Conservation (phyloP, 108 stramenopile species). For the Fragilaria crotonensis region DNA sequence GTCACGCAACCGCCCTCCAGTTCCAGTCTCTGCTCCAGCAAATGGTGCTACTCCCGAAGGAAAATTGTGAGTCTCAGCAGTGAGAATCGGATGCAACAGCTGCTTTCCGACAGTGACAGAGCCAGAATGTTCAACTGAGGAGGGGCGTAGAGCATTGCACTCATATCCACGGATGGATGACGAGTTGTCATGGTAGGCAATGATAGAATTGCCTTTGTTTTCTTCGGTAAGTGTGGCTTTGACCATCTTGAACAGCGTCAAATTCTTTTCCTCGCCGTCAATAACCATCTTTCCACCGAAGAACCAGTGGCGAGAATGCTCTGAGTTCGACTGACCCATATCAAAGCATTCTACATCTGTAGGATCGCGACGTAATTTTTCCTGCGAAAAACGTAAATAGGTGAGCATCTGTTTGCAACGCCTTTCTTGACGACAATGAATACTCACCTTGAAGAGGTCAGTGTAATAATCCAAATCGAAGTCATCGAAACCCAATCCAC, state of each 20-base stretch:
- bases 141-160: constrained; percentile 54
- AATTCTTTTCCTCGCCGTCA: constrained; percentile 87
- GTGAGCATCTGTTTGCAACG: not conserved
- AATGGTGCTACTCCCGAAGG: constrained; percentile 98
- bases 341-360: constrained; percentile 99
- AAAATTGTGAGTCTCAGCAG: constrained; percentile 99
- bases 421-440: constrained; percentile 1
- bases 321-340: constrained; percentile 96
- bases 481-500: constrained; percentile 96
- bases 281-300: constrained; percentile 98
- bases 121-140: constrained; percentile 38
- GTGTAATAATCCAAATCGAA: constrained; percentile 98
- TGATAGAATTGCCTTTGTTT: constrained; percentile 81
- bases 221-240: constrained; percentile 88
- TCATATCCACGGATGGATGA: constrained; percentile 89
- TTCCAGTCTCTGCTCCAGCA: constrained; percentile 98
- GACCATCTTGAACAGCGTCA: constrained; percentile 97
- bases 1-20: constrained; percentile 96
- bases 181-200: constrained; percentile 99
- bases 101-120: constrained; percentile 49
- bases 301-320: constrained; percentile 99
- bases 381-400: constrained; percentile 23
- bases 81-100: constrained; percentile 90
- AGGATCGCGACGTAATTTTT: constrained; percentile 91
- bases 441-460: constrained; percentile 84